These are phyloP conservation scores for Coemansia sp. DNA, from an alignment of 192 early-diverging fungal genomes.

Conservation along the genomic window DNA sequence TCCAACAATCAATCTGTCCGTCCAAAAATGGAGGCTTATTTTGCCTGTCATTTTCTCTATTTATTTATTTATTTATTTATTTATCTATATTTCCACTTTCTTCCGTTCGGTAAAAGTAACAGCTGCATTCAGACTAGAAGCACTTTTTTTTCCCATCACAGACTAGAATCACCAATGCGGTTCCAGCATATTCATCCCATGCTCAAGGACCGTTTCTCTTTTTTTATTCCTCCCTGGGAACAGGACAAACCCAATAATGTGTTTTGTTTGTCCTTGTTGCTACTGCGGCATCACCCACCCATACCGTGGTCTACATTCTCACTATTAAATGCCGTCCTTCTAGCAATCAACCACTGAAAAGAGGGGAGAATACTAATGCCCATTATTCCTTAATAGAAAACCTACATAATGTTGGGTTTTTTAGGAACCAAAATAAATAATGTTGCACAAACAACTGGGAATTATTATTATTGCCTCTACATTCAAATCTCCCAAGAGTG, in stretches of 20 bases:
- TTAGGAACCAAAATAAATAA: too few species aligned
- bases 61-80: too few species aligned
- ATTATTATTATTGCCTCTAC: too few species aligned
- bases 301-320: too few species aligned
- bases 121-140: slow-evolving; percentile 3
- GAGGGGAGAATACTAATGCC: too few species aligned
- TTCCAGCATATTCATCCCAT: not conserved
- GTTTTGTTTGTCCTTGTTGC: not conserved
- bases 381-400: too few species aligned
- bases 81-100: not conserved
- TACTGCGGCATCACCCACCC: not conserved
- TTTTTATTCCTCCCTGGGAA: not conserved
- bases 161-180: not conserved
- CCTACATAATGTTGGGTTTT: too few species aligned
- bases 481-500: too few species aligned
- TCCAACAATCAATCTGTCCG: not conserved
- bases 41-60: not conserved
- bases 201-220: not conserved
- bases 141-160: not conserved
- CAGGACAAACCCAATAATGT: not conserved
- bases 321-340: too few species aligned
- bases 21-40: not conserved
- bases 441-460: too few species aligned
- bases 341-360: too few species aligned
- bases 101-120: not conserved